Percentiles rank a stretch among this genome's conserved stretches.
These are phyloP conservation scores for Leccinum disarticulatum DNA, from an alignment of 768 basidiomycete genomes.

Conservation along the genomic window DNA sequence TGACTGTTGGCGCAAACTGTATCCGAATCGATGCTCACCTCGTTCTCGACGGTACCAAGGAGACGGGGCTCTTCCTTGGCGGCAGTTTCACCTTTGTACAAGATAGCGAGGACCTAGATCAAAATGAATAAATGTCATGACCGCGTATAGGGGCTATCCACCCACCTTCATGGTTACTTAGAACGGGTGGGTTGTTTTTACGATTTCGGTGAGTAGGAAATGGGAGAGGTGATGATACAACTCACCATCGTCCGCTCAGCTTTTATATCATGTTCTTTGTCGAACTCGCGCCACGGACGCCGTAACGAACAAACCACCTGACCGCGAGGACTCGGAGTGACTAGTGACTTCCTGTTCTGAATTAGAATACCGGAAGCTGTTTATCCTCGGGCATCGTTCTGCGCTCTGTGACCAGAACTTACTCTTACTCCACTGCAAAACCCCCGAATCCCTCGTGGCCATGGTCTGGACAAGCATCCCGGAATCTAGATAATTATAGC, in stretches of 20 bases:
- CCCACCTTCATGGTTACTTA: slow-evolving; percentile 44
- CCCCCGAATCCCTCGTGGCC: background rate
- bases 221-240: slow-evolving; percentile 7
- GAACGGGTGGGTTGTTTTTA: background rate
- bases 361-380: background rate
- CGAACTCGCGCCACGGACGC: background rate
- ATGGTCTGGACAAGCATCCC: background rate
- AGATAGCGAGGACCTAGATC: slow-evolving; percentile 65
- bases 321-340: no score
- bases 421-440: background rate
- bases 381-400: slow-evolving; percentile 10
- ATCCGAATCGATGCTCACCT: slow-evolving; percentile 41
- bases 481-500: slow-evolving; percentile 5
- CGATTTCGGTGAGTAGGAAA: slow-evolving; percentile 4
- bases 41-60: slow-evolving; percentile 79
- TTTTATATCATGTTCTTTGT: slow-evolving; percentile 22
- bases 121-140: background rate
- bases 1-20: background rate
- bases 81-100: slow-evolving; percentile 67
- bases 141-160: background rate
- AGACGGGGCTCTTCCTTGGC: slow-evolving; percentile 72
- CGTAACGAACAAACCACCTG: background rate
- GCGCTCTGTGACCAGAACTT: background rate
- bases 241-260: background rate
- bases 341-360: background rate